Evolutionary conservation across 2,329 filamentous ascomycete species (phyloP).

Genomic region (Epichloe bromicola): DNA sequence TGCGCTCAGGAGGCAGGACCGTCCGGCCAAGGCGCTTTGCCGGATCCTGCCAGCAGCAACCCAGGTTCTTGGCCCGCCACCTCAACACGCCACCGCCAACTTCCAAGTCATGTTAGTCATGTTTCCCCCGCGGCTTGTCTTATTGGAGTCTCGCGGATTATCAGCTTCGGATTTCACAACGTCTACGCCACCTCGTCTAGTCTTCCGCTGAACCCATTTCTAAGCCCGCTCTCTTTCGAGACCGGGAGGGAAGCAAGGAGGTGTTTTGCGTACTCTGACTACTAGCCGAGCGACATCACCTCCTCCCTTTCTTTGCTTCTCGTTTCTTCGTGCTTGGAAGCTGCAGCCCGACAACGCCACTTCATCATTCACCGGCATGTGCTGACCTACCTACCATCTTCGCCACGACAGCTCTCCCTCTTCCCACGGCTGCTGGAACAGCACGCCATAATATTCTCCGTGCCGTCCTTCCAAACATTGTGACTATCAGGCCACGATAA

Average conservation of each 20-base stretch:
- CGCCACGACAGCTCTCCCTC: conserved; percentile 2
- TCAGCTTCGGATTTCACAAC: not conserved
- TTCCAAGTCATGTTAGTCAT: not conserved
- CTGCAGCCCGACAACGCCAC: conserved; percentile 3
- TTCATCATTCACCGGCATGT: conserved; percentile 5
- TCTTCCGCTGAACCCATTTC: not conserved
- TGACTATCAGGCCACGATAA: conserved; percentile 4
- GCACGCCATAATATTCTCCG: not conserved
- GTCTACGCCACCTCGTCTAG: not conserved
- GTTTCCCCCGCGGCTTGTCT: not conserved
- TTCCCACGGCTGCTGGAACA: not conserved
- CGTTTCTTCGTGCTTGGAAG: not conserved
- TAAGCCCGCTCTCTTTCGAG: not conserved
- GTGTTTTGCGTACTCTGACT: not conserved
- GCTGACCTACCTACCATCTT: not conserved
- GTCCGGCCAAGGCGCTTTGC: too few species aligned
- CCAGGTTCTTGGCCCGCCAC: not conserved
- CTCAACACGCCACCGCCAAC: not conserved
- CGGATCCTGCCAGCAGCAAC: too few species aligned
- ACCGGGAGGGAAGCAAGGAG: not conserved
- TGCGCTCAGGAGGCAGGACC: too few species aligned
- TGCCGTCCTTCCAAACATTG: not conserved
- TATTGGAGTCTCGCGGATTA: too few species aligned
- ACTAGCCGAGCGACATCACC: not conserved
- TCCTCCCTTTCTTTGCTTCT: not conserved